Conservation (phyloP, 2,329 filamentous ascomycete genomes). For the Alternaria sp. region DNA sequence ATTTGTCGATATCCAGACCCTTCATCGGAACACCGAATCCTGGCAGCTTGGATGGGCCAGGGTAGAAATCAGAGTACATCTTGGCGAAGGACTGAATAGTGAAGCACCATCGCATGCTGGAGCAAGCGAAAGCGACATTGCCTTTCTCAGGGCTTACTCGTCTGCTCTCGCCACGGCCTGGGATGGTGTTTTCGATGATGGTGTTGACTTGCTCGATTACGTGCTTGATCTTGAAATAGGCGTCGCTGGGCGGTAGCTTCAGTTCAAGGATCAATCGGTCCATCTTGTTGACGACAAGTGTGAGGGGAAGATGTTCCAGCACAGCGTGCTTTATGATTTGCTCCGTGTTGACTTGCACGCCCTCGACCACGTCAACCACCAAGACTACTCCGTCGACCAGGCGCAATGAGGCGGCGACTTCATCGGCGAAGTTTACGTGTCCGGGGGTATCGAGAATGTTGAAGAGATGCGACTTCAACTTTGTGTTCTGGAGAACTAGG, state of each 20-base stretch:
- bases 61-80: constrained; percentile 92
- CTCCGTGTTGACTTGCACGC: constrained; percentile 98
- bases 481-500: constrained; percentile 83
- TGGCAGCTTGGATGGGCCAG: constrained; percentile 58
- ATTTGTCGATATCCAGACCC: constrained; percentile 76
- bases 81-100: constrained; percentile 92
- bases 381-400: constrained; percentile 91
- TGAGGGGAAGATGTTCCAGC: constrained; percentile 85
- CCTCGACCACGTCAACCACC: constrained; percentile 95
- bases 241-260: constrained; percentile 91
- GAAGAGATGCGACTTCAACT: constrained; percentile 92
- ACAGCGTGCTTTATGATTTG: constrained; percentile 97
- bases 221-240: constrained; percentile 98
- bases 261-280: constrained; percentile 93
- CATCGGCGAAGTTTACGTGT: constrained; percentile 98
- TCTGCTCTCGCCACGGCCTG: constrained; percentile 78
- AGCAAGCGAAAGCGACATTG: constrained; percentile 96
- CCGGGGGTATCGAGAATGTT: constrained; percentile 97
- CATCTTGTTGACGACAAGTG: constrained; percentile 95
- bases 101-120: constrained; percentile 95
- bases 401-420: constrained; percentile 87
- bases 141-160: constrained; percentile 94
- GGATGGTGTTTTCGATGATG: constrained; percentile 85
- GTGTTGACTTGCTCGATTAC: constrained; percentile 99
- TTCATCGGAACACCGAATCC: constrained; percentile 49